A percentile compares a stretch with the other conserved stretches of the same genome.
Evolutionary conservation across 1,284 basidiomycete species (phyloP).

Genomic region (Polyporus tsugae): DNA sequence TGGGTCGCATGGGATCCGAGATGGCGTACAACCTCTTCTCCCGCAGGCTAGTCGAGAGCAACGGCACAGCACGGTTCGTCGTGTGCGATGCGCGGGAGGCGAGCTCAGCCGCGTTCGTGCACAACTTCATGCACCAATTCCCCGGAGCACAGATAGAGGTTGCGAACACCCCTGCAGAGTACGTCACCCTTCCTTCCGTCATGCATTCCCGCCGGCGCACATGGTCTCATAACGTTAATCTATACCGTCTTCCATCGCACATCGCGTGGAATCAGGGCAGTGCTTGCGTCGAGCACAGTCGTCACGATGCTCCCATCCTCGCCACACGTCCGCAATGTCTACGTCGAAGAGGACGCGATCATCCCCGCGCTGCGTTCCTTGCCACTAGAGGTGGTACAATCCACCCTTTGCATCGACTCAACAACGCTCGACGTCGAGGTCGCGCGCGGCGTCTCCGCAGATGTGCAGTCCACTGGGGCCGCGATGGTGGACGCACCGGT

Average conservation of each 20-base stretch:
- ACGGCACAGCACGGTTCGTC: conserved; percentile 62
- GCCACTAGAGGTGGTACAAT: conserved; percentile 46
- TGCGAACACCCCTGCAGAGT: conserved; percentile 74
- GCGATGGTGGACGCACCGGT: conserved; percentile 92
- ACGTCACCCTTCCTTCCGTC: conserved; percentile 41
- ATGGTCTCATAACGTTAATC: background rate
- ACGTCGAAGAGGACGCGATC: conserved; percentile 64
- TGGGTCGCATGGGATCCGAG: conserved; percentile 84
- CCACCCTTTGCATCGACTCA: conserved; percentile 84
- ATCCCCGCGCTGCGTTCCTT: conserved; percentile 62
- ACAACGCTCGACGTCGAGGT: conserved; percentile 86
- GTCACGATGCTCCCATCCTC: conserved; percentile 91
- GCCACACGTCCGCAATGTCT: conserved; percentile 81
- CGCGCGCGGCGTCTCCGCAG: conserved; percentile 67
- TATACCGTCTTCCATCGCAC: conserved; percentile 21
- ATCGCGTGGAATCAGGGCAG: conserved; percentile 53
- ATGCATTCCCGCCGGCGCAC: background rate
- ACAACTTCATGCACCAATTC: conserved; percentile 61
- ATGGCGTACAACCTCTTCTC: conserved; percentile 89
- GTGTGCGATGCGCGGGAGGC: conserved; percentile 82
- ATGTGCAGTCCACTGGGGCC: conserved; percentile 66
- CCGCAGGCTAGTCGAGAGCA: conserved; percentile 59
- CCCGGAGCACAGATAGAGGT: conserved; percentile 65
- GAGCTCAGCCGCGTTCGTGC: conserved; percentile 62
- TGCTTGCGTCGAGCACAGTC: conserved; percentile 68